These are phyloP conservation scores for Physcomitrium patens DNA, from an alignment of 225 moss, liverwort and hornwort species.

Conservation along the genomic window DNA sequence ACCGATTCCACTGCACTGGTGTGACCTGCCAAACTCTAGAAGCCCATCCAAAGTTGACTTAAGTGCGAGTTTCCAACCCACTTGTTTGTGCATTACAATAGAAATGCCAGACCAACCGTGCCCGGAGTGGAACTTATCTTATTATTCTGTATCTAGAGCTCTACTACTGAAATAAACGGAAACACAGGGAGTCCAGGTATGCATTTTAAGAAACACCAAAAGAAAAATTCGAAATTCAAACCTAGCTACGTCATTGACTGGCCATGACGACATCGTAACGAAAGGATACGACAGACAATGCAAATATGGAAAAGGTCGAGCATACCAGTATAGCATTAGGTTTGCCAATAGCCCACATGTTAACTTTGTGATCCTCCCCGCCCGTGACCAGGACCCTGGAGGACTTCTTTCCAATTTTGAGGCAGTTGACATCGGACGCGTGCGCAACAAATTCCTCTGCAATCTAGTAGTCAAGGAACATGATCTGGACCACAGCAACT, in stretches of 20 bases:
- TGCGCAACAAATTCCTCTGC: conserved; percentile 99
- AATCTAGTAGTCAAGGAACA: conserved; percentile 48
- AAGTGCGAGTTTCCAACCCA: background rate
- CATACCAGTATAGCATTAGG: conserved; percentile 92
- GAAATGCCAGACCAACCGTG: background rate
- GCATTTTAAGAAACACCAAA: background rate
- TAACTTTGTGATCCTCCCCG: conserved; percentile 96
- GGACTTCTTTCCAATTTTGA: conserved; percentile 98
- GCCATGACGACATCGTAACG: conserved; percentile 4
- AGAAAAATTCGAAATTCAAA: background rate
- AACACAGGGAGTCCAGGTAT: background rate
- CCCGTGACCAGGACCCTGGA: conserved; percentile 95
- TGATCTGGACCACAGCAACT: conserved; percentile 12
- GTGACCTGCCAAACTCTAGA: conserved; percentile 93
- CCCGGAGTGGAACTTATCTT: background rate
- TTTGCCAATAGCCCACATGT: conserved; percentile 98
- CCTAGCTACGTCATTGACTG: background rate
- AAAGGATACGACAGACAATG: conserved; percentile 3
- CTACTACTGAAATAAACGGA: conserved; percentile 12
- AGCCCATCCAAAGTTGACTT: conserved; percentile 21
- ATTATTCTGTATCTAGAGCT: conserved; percentile 1
- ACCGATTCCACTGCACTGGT: conserved; percentile 95
- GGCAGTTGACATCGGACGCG: conserved; percentile 96
- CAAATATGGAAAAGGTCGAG: conserved; percentile 3
- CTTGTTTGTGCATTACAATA: background rate